Conservation (phyloP, 2,329 filamentous ascomycete species). For the Aspergillus sclerotialis region DNA sequence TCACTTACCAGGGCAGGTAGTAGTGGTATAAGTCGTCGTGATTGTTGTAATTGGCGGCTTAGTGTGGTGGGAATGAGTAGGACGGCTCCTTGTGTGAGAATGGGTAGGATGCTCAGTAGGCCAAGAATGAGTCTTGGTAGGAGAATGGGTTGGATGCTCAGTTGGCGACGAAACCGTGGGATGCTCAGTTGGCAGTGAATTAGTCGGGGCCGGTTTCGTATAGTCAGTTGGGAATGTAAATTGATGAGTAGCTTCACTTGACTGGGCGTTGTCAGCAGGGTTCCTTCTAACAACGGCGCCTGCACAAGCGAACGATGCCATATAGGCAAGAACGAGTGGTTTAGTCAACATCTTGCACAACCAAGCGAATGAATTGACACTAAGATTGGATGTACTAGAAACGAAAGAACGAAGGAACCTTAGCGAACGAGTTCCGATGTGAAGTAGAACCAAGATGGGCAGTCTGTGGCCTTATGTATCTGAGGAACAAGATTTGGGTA, state of each 20-base stretch:
- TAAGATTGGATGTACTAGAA: conserved; percentile 1
- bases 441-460: neutral
- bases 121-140: conserved; percentile 1
- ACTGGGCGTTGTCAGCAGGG: neutral
- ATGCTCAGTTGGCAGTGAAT: no score
- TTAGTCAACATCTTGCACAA: conserved; percentile 14
- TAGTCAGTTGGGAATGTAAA: no score
- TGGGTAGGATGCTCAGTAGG: neutral
- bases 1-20: conserved; percentile 21
- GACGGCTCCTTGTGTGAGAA: no score
- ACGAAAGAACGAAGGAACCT: conserved; percentile 33
- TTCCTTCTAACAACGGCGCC: conserved; percentile 7
- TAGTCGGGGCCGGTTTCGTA: no score
- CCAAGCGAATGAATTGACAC: no score
- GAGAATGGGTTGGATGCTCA: neutral
- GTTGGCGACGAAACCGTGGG: neutral
- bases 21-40: conserved; percentile 18
- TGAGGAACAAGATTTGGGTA: neutral
- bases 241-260: no score
- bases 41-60: no score
- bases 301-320: conserved; percentile 12
- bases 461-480: neutral
- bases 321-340: conserved; percentile 12
- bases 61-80: conserved; percentile 7
- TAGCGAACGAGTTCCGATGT: conserved; percentile 40